phyloP scores from a whole-genome alignment of 108 stramenopile genomes.

The Skeletonema tropicum region DNA sequence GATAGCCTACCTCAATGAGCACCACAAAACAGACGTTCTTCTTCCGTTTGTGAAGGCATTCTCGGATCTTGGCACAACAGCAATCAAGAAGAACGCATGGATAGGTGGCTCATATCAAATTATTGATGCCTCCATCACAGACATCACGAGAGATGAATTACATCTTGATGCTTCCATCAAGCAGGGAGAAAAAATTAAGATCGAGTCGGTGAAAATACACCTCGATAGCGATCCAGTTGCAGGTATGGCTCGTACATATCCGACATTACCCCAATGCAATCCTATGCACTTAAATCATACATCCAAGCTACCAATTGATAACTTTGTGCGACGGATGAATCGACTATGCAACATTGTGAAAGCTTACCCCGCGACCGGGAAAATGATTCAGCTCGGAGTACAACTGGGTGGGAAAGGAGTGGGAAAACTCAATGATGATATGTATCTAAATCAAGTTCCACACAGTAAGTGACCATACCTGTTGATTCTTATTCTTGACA shows the following conservation, averaged over 20 bases:
- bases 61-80: conserved; percentile 62
- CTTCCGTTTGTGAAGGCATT: conserved; percentile 66
- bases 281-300: conserved; percentile 46
- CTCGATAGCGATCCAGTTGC: conserved; percentile 50
- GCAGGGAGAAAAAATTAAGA: conserved; percentile 36
- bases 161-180: conserved; percentile 35
- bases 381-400: conserved; percentile 82
- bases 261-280: conserved; percentile 34
- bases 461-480: conserved; percentile 56
- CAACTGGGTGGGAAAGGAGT: conserved; percentile 71
- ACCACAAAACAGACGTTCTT: conserved; percentile 65
- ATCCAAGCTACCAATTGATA: conserved; percentile 58
- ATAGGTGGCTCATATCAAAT: conserved; percentile 69
- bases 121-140: conserved; percentile 55
- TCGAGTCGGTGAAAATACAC: conserved; percentile 33
- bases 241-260: conserved; percentile 30
- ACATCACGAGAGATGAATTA: conserved; percentile 38
- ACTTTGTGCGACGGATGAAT: conserved; percentile 68
- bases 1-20: conserved; percentile 81
- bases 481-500: not conserved
- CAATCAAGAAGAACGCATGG: conserved; percentile 71
- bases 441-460: conserved; percentile 88
- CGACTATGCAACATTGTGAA: conserved; percentile 78
- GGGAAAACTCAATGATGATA: conserved; percentile 38
- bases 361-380: conserved; percentile 69